Evolutionary conservation across 805 yeast genomes (phyloP), one percentile per base, ranked within the genome.

Genomic region (Priceomyces melissophilus): DNA sequence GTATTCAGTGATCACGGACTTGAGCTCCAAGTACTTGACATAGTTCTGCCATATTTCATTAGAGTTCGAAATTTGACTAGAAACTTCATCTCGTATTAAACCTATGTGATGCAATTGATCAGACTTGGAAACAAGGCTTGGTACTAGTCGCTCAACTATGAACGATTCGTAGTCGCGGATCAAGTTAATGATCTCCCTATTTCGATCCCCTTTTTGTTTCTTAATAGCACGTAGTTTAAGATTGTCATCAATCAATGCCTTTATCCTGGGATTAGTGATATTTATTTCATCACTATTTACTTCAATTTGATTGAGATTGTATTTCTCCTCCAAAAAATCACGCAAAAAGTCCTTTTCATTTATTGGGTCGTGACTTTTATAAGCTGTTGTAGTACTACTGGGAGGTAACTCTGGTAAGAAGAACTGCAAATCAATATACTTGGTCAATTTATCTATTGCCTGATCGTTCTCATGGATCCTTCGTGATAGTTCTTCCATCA

Each of bases 141-240:
- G 73, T 8, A 65, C 34, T 8, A 67, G 44, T 14, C 50, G 50
- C 10, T 46, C 50, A 2, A 54, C 41, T 3, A 67, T 49, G n/a
- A 63, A 54, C 15, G 34, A 38, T 38, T 67, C 70, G 48, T 67
- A 69, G 15, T 54, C 54, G 14, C 49, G 41, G 10, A 61, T 43
- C 0, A 64, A 43, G 26, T 44, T 37, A 11, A 50, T 40, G 5
- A 65, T 44, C 26, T 63, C 49, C 15, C 40, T 17, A 42, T 67
- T 68, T 25, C 48, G 53, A n/a, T 29, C 34, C 9, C 23, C 38
- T 16, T 59, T 59, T 16, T 39, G 40, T 13, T 41, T 42, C 30
- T 53, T 50, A 5, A 67, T 38, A 6, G 32, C 30, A 14, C 46
- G 41, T 7, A 69, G 54, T 37, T 54, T 52, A 31, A 48, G 46